Evolutionary conservation across 78 protist species (phyloP).

Genomic region (Mantamonas sphyraenae): DNA sequence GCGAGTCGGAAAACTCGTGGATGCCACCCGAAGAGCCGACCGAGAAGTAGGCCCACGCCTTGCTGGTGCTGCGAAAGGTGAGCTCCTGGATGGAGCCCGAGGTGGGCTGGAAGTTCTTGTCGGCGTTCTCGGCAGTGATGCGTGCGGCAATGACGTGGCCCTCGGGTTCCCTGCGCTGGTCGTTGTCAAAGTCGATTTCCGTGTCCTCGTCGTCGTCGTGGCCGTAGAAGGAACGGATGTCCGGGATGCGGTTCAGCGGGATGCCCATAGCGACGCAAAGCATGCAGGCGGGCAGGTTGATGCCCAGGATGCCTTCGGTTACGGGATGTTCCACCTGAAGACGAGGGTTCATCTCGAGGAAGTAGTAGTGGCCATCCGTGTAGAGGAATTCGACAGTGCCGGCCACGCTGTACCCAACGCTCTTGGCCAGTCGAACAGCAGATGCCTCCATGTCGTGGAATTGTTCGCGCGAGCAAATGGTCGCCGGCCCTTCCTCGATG

Average conservation of each 20-base stretch:
- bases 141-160: conserved; percentile 91
- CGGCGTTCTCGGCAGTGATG: conserved; percentile 97
- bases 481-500: conserved; percentile 84
- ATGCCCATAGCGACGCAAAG: conserved; percentile 94
- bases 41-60: conserved; percentile 95
- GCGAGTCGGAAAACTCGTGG: conserved; percentile 76
- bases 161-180: not conserved
- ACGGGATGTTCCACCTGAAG: conserved; percentile 85
- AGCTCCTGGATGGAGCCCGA: conserved; percentile 72
- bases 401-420: conserved; percentile 57
- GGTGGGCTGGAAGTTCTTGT: conserved; percentile 87
- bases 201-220: conserved; percentile 2
- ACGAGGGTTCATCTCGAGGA: conserved; percentile 81
- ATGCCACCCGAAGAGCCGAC: conserved; percentile 55
- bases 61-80: conserved; percentile 72
- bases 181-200: conserved; percentile 46
- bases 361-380: conserved; percentile 28
- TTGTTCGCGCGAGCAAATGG: conserved; percentile 14
- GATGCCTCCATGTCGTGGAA: conserved; percentile 57
- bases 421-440: conserved; percentile 64
- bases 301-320: conserved; percentile 69
- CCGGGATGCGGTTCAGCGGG: conserved; percentile 80
- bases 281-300: conserved; percentile 86
- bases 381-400: conserved; percentile 91
- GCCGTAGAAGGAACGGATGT: conserved; percentile 67